Conservation (phyloP, 805 yeast genomes). For the Brettanomyces sp. region DNA sequence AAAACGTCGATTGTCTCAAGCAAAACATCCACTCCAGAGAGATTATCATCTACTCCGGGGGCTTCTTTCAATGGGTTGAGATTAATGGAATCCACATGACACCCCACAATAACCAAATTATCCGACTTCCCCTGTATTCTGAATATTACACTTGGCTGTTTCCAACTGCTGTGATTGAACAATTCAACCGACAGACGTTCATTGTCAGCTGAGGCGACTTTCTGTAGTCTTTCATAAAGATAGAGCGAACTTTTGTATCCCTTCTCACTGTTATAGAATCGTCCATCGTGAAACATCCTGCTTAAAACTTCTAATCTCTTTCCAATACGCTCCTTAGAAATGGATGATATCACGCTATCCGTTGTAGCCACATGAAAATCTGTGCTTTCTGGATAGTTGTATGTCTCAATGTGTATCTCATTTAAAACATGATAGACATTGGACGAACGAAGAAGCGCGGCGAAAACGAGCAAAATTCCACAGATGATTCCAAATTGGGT, state of each 20-base stretch:
- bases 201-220: slow-evolving; percentile 17
- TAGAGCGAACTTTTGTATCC: slow-evolving; percentile 68
- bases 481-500: not conserved
- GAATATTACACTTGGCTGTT: slow-evolving; percentile 68
- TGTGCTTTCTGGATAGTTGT: slow-evolving; percentile 44
- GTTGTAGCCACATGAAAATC: slow-evolving; percentile 29
- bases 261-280: slow-evolving; percentile 65
- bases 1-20: slow-evolving; percentile 45
- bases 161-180: slow-evolving; percentile 59
- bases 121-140: slow-evolving; percentile 33
- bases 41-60: slow-evolving; percentile 96
- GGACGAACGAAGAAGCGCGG: slow-evolving; percentile 1
- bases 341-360: slow-evolving; percentile 8
- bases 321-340: slow-evolving; percentile 1
- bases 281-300: slow-evolving; percentile 32
- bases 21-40: slow-evolving; percentile 75
- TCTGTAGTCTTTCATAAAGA: slow-evolving; percentile 42
- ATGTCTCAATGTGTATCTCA: slow-evolving; percentile 12
- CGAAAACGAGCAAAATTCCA: not conserved
- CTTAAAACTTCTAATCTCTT: slow-evolving; percentile 3
- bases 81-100: slow-evolving; percentile 83
- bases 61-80: slow-evolving; percentile 53
- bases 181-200: slow-evolving; percentile 31
- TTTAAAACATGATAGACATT: slow-evolving; percentile 1
- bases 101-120: slow-evolving; percentile 63